Conservation (phyloP, 2,329 filamentous ascomycete species). For the Mollisiaceae sp. region DNA sequence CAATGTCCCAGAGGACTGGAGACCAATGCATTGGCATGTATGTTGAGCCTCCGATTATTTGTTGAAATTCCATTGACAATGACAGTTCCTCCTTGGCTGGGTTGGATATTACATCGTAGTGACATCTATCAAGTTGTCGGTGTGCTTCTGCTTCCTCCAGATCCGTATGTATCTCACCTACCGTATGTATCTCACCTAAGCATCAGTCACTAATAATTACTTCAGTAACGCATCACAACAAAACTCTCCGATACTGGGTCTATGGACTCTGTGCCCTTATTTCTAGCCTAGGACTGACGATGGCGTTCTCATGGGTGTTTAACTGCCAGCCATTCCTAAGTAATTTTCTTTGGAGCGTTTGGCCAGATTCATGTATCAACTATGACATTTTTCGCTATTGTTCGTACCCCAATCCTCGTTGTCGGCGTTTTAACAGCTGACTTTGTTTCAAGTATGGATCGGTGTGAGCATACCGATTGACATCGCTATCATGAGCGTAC, state of each 20-base stretch:
- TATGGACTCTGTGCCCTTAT: conserved; percentile 37
- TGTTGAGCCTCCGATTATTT: conserved; percentile 9
- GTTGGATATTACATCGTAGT: conserved; percentile 39
- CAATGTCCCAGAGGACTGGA: conserved; percentile 36
- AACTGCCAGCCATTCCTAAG: conserved; percentile 38
- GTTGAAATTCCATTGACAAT: neutral
- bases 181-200: neutral
- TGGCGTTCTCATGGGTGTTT: conserved; percentile 35
- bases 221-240: conserved; percentile 36
- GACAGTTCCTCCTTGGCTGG: conserved; percentile 36
- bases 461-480: conserved; percentile 39
- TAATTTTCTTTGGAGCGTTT: conserved; percentile 38
- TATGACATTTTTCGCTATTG: conserved; percentile 40
- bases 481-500: conserved; percentile 37
- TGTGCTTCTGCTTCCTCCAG: conserved; percentile 40
- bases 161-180: conserved; percentile 35
- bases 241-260: conserved; percentile 31
- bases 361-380: conserved; percentile 35
- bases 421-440: conserved; percentile 3
- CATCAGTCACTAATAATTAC: conserved; percentile 3
- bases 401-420: conserved; percentile 22
- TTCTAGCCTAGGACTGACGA: conserved; percentile 32
- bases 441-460: conserved; percentile 36
- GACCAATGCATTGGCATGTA: conserved; percentile 37
- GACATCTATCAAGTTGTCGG: conserved; percentile 40